These are phyloP conservation scores for Aspergillus versicolor DNA, from an alignment of 2,329 filamentous ascomycete species.

Conservation along the genomic window DNA sequence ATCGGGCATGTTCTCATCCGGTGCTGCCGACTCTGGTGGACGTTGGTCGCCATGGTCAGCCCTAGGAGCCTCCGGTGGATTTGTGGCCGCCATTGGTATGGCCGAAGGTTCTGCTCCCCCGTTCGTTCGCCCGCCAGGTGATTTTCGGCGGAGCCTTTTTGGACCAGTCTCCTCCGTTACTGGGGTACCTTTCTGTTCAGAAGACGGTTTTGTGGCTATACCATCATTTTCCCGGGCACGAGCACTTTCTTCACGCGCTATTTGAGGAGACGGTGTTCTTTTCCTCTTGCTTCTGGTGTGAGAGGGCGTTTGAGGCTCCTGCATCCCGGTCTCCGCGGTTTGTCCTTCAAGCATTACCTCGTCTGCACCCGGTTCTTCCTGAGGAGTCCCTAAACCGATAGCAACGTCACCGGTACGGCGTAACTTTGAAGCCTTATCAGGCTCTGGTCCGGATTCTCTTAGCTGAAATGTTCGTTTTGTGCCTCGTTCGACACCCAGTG, in stretches of 20 bases:
- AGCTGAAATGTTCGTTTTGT: conserved; percentile 14
- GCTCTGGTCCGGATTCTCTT: neutral
- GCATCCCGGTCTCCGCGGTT: neutral
- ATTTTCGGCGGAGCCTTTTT: conserved; percentile 15
- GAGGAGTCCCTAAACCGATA: neutral
- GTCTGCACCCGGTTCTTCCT: neutral
- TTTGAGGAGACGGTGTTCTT: conserved; percentile 2
- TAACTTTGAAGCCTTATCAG: conserved; percentile 18
- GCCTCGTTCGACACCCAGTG: neutral
- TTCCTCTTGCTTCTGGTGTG: conserved; percentile 2
- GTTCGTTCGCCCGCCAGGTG: neutral
- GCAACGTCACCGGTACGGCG: conserved; percentile 12
- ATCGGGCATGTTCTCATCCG: neutral
- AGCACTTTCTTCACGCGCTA: neutral
- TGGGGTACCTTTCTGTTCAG: neutral
- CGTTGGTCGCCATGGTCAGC: neutral
- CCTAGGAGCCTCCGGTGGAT: neutral
- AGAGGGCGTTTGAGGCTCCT: neutral
- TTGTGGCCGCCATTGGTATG: neutral
- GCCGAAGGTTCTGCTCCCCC: neutral
- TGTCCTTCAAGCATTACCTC: neutral
- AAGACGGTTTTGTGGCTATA: neutral
- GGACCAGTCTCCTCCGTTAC: neutral
- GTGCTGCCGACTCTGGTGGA: neutral
- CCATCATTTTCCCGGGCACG: neutral